These are phyloP conservation scores for Fusarium dimerum DNA, from an alignment of 2,329 filamentous ascomycete genomes.

Conservation along the genomic window DNA sequence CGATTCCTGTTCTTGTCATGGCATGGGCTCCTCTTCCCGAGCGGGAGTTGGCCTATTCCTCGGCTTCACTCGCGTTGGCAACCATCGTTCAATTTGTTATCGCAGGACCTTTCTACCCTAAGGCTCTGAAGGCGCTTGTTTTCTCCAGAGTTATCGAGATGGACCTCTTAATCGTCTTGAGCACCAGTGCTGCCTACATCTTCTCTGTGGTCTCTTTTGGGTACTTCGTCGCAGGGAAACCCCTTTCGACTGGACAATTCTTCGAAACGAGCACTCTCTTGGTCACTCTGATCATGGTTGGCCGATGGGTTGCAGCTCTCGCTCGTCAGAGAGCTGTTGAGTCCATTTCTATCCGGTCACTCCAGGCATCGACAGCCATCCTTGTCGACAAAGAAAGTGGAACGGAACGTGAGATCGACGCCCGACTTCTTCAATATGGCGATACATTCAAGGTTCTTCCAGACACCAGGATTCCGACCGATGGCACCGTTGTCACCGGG, in stretches of 20 bases:
- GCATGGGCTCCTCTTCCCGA: slow-evolving; percentile 64
- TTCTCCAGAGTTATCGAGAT: slow-evolving; percentile 64
- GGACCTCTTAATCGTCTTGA: slow-evolving; percentile 67
- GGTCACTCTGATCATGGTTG: slow-evolving; percentile 61
- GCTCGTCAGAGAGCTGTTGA: slow-evolving; percentile 57
- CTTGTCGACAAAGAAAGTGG: slow-evolving; percentile 43
- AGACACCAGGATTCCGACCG: slow-evolving; percentile 63
- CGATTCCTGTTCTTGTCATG: slow-evolving; percentile 66
- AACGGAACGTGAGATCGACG: slow-evolving; percentile 57
- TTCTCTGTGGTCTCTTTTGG: slow-evolving; percentile 61
- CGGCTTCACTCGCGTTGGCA: slow-evolving; percentile 61
- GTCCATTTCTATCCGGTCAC: slow-evolving; percentile 54
- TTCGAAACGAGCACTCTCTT: slow-evolving; percentile 64
- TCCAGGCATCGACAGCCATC: slow-evolving; percentile 60
- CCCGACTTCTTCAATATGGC: slow-evolving; percentile 67
- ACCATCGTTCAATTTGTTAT: slow-evolving; percentile 66
- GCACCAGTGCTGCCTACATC: slow-evolving; percentile 65
- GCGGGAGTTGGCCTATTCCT: slow-evolving; percentile 48
- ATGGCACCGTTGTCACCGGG: slow-evolving; percentile 66
- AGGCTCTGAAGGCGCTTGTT: slow-evolving; percentile 61
- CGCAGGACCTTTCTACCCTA: slow-evolving; percentile 66
- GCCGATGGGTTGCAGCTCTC: slow-evolving; percentile 51
- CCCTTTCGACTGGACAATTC: slow-evolving; percentile 53
- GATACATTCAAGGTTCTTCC: slow-evolving; percentile 67
- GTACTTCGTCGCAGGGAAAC: slow-evolving; percentile 40